These are phyloP conservation scores for Blastobotrys malaysiensis DNA, from an alignment of 1,139 yeast genomes.

Conservation along the genomic window DNA sequence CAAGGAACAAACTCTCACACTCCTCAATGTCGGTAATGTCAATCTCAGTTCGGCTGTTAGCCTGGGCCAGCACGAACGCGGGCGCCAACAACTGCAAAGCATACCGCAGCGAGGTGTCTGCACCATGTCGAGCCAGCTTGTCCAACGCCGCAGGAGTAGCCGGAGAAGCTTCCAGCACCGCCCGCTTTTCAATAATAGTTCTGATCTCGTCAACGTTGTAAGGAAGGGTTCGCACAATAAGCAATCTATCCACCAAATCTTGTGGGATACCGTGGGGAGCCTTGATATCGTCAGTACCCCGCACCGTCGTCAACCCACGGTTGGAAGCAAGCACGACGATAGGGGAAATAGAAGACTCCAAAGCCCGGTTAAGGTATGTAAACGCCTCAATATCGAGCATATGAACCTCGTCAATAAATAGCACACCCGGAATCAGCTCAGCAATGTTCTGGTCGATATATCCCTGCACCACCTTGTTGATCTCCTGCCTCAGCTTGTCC, in stretches of 20 bases:
- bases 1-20: slow-evolving; percentile 78
- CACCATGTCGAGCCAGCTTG: slow-evolving; percentile 64
- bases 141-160: slow-evolving; percentile 65
- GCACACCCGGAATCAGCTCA: slow-evolving; percentile 94
- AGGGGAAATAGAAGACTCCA: slow-evolving; percentile 90
- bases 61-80: slow-evolving; percentile 73
- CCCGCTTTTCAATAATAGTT: slow-evolving; percentile 75
- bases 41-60: slow-evolving; percentile 69
- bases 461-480: slow-evolving; percentile 91
- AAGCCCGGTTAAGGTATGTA: slow-evolving; percentile 88
- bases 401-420: slow-evolving; percentile 95
- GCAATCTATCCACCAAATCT: slow-evolving; percentile 82
- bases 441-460: slow-evolving; percentile 98
- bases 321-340: slow-evolving; percentile 92
- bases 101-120: slow-evolving; percentile 77
- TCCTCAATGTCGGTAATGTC: slow-evolving; percentile 72
- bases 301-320: slow-evolving; percentile 84
- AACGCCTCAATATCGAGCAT: slow-evolving; percentile 96
- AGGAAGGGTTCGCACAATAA: slow-evolving; percentile 87
- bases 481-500: slow-evolving; percentile 88
- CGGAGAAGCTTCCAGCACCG: slow-evolving; percentile 65
- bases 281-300: slow-evolving; percentile 83
- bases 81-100: slow-evolving; percentile 89
- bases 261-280: slow-evolving; percentile 98
- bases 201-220: slow-evolving; percentile 79